Base-by-base conservation (phyloP, 768 basidiomycete genomes). In the Suillus cothurnatus region DNA sequence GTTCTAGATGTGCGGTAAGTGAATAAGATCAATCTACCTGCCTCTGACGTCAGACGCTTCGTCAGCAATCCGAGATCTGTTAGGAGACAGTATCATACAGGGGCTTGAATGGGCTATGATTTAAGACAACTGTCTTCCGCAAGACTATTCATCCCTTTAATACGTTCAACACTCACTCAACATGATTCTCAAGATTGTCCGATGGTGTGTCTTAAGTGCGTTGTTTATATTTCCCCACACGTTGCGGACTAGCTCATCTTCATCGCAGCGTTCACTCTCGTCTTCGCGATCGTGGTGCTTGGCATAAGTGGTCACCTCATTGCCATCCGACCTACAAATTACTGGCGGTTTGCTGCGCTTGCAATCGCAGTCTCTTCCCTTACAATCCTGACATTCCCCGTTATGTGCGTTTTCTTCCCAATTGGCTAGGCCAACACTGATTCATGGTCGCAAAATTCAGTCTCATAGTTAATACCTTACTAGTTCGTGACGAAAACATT, bases 211-310 rank as follows among this genome's bases (percentile, higher is more conserved):
- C 1, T 41, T 59, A 28, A 4, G 58, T 59, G 11, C 39, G 58
- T 59, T 39, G 19, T 41, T 21, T n/a, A n/a, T n/a, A 31, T 7
- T 21, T 0, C 6, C 6, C 2, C 28, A 12, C 26, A 41, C 6
- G 15, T 38, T 14, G 12, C 12, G 3, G 9, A 39, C 36, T 59
- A 28, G 26, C 58, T 59, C 26, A 63, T 59, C 12, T 36, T 14
- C n/a, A 26, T 52, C 3, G 23, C 45, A 75, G 75, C 50, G 38
- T 14, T 34, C 23, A 60, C 67, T 7, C 47, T 61, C 1, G 2
- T 75, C 6, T 72, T 79, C 47, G 71, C 77, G 4, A 1, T 79
- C 34, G 70, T 81, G 55, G 76, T 72, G 21, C 64, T 82, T 14
- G 74, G 69, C 15, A 1, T 80, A 1, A 67, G 71, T 6, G 79